Percentiles rank a stretch among this genome's conserved stretches.
phyloP scores from a whole-genome alignment of 371 early-diverging fungal genomes.

The Mucor plumbeus region DNA sequence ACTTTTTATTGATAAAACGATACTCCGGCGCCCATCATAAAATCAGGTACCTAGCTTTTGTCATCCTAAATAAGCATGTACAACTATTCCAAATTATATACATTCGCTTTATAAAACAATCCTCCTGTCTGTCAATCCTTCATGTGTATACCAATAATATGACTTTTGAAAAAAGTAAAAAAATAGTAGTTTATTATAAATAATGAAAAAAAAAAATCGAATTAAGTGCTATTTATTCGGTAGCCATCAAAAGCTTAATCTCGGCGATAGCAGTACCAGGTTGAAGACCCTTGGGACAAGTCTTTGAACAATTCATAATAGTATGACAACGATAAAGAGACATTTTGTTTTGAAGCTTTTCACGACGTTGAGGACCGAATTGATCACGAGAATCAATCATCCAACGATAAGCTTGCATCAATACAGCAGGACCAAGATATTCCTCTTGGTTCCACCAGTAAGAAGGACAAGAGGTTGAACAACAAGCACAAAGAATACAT shows the following conservation, averaged over 20 bases:
- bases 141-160: no score
- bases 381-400: constrained; percentile 97
- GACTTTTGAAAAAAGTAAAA: no score
- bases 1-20: no score
- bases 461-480: constrained; percentile 94
- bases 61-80: no score
- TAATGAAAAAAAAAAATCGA: no score
- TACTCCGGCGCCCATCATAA: no score
- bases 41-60: no score
- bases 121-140: no score
- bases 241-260: constrained; percentile 94
- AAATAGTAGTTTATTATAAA: no score
- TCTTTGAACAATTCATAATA: constrained; percentile 97
- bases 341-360: constrained; percentile 92
- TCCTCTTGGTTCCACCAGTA: constrained; percentile 98
- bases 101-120: no score
- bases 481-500: constrained; percentile 98
- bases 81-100: no score
- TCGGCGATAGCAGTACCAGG: constrained; percentile 95
- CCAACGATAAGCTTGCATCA: constrained; percentile 98
- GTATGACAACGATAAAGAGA: constrained; percentile 98
- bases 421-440: constrained; percentile 95
- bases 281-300: constrained; percentile 97
- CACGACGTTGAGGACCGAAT: constrained; percentile 86
- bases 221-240: constrained; percentile 57